Percentiles rank a stretch among this genome's conserved stretches.
Conservation (phyloP, 2,329 filamentous ascomycete genomes). For the Cercospora zeina region DNA sequence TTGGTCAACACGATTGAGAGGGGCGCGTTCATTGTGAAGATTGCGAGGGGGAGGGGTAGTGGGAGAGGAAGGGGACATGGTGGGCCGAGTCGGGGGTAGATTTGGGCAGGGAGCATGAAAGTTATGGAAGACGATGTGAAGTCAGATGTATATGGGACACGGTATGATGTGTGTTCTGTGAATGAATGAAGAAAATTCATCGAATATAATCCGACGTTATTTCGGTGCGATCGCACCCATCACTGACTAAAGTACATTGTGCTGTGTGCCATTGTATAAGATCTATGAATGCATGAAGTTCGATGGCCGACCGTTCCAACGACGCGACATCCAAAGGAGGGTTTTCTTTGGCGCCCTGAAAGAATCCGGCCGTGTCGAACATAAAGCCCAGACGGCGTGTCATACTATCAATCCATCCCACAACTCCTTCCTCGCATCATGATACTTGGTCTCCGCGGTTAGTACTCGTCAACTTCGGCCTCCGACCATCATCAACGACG, state of each 20-base stretch:
- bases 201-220: no score
- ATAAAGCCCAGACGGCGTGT: not conserved
- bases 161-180: not conserved
- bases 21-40: slow-evolving; percentile 36
- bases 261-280: not conserved
- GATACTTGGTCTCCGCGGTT: not conserved
- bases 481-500: not conserved
- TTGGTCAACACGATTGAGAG: slow-evolving; percentile 56
- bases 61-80: not conserved
- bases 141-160: not conserved
- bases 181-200: not conserved
- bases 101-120: not conserved
- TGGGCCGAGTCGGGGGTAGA: not conserved
- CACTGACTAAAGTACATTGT: not conserved
- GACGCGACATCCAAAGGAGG: no score
- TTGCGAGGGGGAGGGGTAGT: not conserved
- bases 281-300: not conserved
- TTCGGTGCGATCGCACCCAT: not conserved
- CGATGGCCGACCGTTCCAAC: not conserved
- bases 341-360: no score
- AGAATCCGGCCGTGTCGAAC: not conserved
- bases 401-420: slow-evolving; percentile 5
- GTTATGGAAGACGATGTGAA: not conserved
- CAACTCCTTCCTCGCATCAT: not conserved
- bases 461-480: not conserved